Base-by-base conservation (phyloP, 1,139 yeast genomes). In the Suhomyces chickasaworum region DNA sequence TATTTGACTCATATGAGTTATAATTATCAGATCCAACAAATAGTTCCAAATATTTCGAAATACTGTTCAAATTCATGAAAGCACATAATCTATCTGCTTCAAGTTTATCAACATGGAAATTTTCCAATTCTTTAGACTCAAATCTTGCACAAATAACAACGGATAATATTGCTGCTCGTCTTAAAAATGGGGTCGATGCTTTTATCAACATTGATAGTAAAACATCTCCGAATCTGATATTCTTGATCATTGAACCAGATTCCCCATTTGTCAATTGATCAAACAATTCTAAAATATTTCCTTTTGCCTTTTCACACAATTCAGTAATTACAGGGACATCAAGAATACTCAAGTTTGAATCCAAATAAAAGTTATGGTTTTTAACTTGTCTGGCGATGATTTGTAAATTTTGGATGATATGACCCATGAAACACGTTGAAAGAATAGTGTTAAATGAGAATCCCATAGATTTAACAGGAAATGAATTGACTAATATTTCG, bases 111-210 rank as follows among this genome's bases (percentile, higher is more conserved):
- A 52, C 46, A 1, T 46, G 38, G 16, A n/a, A 44, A 7, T n/a
- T 56, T 42, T 17, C 47, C 16, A 56, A 48, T 6, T 63, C 62
- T n/a, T 71, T 58, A n/a, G 68, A 66, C n/a, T 74, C 74, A 12
- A 71, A 66, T 36, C 79, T 75, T 1, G 89, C 85, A 63, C 83
- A 82, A 37, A 75, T 67, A 7, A 84, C 81, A 59, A 66, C 76
- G 0, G 83, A 73, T 53, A 79, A 80, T 4, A 89, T 78, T 2
- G 89, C 79, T 6, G 82, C 73, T 54, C 83, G 78, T 53, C 97
- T 75, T 51, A 89, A 68, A 53, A 86, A 87, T 13, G 91, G 89
- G 0, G 87, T 78, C 6, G 77, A 64, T 1, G 83, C 65, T 57
- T 82, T 82, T 13, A 78, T 61, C 37, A 85, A 46, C 79, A 86